Base-by-base conservation (phyloP, 306 rosid genomes). In the Hippophae rhamnoides region DNA sequence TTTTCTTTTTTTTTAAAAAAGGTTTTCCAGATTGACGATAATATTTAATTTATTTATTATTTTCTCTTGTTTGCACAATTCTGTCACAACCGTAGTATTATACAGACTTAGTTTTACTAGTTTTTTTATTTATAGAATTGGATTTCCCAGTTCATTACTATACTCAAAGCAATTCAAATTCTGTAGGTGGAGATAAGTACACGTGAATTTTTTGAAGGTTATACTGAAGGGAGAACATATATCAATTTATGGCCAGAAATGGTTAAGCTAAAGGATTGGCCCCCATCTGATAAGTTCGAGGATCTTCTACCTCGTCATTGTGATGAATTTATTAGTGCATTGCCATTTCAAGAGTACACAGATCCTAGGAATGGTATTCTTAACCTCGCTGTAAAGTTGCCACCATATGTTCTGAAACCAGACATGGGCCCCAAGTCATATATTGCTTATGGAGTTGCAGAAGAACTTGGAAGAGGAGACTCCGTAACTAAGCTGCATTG, bases 231-330 rank as follows among this genome's bases (percentile, higher is more conserved):
- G 74, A 81, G 97, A 78, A 81, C 79, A 61, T 86, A 89, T 47
- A 2, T 6, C 7, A 83, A 86, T 57, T 74, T 74, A 10, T 89
- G 97, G 97, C 97, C 97, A 13, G 97, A 89, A 77, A 89, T 86
- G 95, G 89, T 89, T 9, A 89, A 89, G 82, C 70, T 89, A 41
- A 89, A 89, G 77, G 97, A 89, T 60, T 89, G 97, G 97, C 97
- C 97, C n/a, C 97, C 97, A 38, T 89, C 95, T 23, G 85, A 89
- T 61, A 83, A 76, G 65, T 89, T 86, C 72, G 97, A 89, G 68
- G 72, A 89, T 78, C 80, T 86, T 62, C 70, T 89, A 61, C 97
- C 97, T 9, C 97, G 97, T 60, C 97, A 89, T 61, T 86, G 92
- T 66, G 97, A 89, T 38, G 97, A 89, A 69, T 89, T 85, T 76